A percentile compares a stretch with the other conserved stretches of the same genome.
These are phyloP conservation scores for Fusarium coffeatum DNA, from an alignment of 2,329 filamentous ascomycete species.

Conservation along the genomic window DNA sequence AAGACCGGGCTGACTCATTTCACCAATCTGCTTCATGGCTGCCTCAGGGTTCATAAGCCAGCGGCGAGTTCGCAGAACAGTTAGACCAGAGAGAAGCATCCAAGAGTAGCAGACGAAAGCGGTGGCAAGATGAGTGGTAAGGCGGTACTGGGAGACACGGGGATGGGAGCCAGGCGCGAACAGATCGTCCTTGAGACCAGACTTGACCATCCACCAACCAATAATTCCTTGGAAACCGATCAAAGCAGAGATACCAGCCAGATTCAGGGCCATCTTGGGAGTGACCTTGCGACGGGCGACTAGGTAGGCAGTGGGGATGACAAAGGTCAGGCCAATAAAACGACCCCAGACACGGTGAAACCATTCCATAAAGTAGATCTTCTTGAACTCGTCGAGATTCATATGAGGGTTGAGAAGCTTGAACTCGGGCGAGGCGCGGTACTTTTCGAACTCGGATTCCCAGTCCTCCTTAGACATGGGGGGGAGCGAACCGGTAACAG, in stretches of 20 bases:
- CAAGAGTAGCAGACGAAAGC: slow-evolving; percentile 94
- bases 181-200: slow-evolving; percentile 92
- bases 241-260: slow-evolving; percentile 85
- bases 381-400: slow-evolving; percentile 93
- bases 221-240: slow-evolving; percentile 96
- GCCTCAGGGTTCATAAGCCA: slow-evolving; percentile 75
- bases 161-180: slow-evolving; percentile 92
- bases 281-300: slow-evolving; percentile 83
- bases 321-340: slow-evolving; percentile 88
- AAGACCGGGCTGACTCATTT: slow-evolving; percentile 75
- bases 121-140: slow-evolving; percentile 88
- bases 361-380: slow-evolving; percentile 99
- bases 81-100: slow-evolving; percentile 91
- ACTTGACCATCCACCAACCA: slow-evolving; percentile 99
- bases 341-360: slow-evolving; percentile 94
- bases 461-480: slow-evolving; percentile 83
- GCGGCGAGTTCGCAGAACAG: slow-evolving; percentile 81
- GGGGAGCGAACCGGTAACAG: slow-evolving; percentile 91
- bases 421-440: slow-evolving; percentile 93
- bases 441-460: slow-evolving; percentile 93
- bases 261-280: slow-evolving; percentile 77
- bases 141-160: slow-evolving; percentile 91
- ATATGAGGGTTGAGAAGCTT: slow-evolving; percentile 92
- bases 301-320: slow-evolving; percentile 89
- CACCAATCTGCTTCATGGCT: slow-evolving; percentile 69